Base-by-base conservation (phyloP, 176 grass and related monocot species). In the Saccharum officinarum region DNA sequence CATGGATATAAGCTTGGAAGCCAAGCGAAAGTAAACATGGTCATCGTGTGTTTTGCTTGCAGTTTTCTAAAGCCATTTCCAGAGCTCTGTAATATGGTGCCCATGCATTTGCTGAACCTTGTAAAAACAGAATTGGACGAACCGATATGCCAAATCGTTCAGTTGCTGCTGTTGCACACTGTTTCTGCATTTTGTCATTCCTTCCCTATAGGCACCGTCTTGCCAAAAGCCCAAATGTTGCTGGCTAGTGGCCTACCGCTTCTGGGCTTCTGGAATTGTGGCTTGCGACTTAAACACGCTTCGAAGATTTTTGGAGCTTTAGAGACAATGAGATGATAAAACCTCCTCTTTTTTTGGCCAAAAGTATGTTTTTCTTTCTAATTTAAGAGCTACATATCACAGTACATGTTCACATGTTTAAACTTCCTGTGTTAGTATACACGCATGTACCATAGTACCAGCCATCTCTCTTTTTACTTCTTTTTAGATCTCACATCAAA, bases 401-500 rank as follows among this genome's bases (percentile, higher is more conserved):
- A 78, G 76, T 20, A 78, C 55, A 90, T 38, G 62, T 50, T 72
- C 36, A 79, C 60, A 80, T 57, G 70, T 69, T 76, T 80, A 84
- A 74, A 60, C 62, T 26, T 17, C 64, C 64, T 7, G 75, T 57
- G 72, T 69, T 16, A 74, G 46, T 78, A 79, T 86, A 90, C 88
- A 90, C 28, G 79, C 88, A 82, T 86, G 88, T 66, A 86, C 25
- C 65, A 54, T 7, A 39, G 26, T 38, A 84, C 82, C 69, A 80
- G 18, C 38, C 33, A 63, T 42, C 66, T 75, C 26, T 44, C 3
- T 54, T 37, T 80, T 73, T 40, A 28, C 26, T 67, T 46, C 31
- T 54, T 65, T 80, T 61, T 54, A 47, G 75, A 71, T 66, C 39
- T 69, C 33, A 50, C 33, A 75, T n/a, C 85, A 87, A 91, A 91